phyloP scores from a whole-genome alignment of 2,329 filamentous ascomycete species.

The Claviceps sp. region DNA sequence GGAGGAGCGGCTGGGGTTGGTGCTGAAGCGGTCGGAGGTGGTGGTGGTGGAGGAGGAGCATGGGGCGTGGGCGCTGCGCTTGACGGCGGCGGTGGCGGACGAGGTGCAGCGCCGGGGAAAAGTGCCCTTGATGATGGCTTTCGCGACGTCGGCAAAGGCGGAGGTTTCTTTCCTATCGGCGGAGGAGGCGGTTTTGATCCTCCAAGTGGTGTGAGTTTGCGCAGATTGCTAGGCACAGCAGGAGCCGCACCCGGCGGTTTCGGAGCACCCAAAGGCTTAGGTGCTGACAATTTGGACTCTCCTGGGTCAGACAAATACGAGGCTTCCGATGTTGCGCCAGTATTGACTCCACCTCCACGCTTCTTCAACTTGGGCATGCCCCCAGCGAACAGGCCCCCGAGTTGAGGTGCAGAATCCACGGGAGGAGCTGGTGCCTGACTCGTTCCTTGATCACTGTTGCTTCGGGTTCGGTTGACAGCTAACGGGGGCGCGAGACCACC shows the following conservation, averaged over 20 bases:
- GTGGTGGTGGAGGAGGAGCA: slow-evolving; percentile 27
- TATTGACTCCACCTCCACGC: slow-evolving; percentile 66
- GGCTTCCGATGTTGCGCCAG: slow-evolving; percentile 44
- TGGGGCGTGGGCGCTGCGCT: slow-evolving; percentile 25
- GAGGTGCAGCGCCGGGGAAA: slow-evolving; percentile 20
- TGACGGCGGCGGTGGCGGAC: slow-evolving; percentile 24
- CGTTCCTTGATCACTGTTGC: slow-evolving; percentile 64
- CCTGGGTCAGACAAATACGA: slow-evolving; percentile 73
- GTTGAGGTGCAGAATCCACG: slow-evolving; percentile 53
- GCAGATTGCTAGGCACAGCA: slow-evolving; percentile 41
- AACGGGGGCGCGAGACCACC: slow-evolving; percentile 59
- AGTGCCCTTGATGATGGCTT: slow-evolving; percentile 35
- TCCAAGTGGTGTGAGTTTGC: slow-evolving; percentile 38
- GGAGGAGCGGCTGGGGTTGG: slow-evolving; percentile 26
- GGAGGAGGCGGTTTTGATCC: slow-evolving; percentile 47
- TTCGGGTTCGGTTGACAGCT: slow-evolving; percentile 58
- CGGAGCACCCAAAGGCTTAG: slow-evolving; percentile 42
- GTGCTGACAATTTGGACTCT: slow-evolving; percentile 16
- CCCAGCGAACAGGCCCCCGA: slow-evolving; percentile 79
- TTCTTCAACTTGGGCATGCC: slow-evolving; percentile 95
- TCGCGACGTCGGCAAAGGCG: slow-evolving; percentile 45
- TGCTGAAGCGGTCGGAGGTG: slow-evolving; percentile 29
- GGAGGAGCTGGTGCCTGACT: slow-evolving; percentile 26
- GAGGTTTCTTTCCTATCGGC: slow-evolving; percentile 63
- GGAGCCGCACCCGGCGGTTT: slow-evolving; percentile 48